Conservation (phyloP, 768 basidiomycete species). For the Pholiota microspora region DNA sequence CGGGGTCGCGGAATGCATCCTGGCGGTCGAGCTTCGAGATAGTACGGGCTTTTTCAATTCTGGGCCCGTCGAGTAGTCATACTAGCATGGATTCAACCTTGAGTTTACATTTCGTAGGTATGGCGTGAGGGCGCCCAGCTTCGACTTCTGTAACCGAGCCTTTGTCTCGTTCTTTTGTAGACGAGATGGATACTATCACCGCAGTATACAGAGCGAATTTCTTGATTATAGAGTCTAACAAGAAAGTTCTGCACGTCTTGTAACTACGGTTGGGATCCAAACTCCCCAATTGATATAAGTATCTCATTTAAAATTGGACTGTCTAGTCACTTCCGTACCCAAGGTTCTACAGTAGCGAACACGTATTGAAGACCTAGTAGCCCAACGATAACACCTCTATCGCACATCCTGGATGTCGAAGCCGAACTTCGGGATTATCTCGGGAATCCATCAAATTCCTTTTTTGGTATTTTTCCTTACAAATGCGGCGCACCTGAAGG, state of each 20-base stretch:
- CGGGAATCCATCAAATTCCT: neutral
- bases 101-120: neutral
- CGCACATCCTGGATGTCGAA: neutral
- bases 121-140: neutral
- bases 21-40: neutral
- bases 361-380: neutral
- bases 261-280: too few species aligned
- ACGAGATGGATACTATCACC: neutral
- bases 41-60: neutral
- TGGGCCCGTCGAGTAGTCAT: neutral
- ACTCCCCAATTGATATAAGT: too few species aligned
- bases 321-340: too few species aligned
- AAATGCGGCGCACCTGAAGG: neutral
- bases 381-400: neutral
- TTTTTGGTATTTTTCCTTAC: neutral
- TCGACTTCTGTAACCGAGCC: neutral
- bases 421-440: neutral
- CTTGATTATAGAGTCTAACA: too few species aligned
- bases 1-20: neutral
- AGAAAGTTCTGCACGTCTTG: too few species aligned
- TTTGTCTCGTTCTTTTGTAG: neutral
- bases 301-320: too few species aligned
- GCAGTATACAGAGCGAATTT: neutral
- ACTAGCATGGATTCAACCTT: neutral
- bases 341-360: too few species aligned